These are phyloP conservation scores for Cymodocea nodosa DNA, from an alignment of 116 monocot genomes.

Conservation along the genomic window DNA sequence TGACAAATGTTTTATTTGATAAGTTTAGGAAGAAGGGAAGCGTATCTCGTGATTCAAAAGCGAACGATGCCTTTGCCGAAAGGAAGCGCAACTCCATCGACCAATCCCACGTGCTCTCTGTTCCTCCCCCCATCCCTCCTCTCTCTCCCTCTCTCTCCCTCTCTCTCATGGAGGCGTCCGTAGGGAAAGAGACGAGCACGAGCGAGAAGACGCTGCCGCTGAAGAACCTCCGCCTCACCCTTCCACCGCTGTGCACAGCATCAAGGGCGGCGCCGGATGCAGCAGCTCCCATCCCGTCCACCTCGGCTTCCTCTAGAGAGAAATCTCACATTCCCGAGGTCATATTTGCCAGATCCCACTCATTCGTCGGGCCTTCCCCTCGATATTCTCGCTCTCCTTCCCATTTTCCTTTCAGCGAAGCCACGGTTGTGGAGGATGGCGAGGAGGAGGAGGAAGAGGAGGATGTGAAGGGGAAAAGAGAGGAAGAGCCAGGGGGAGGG, in stretches of 20 bases:
- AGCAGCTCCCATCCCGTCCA: not conserved
- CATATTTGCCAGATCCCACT: slow-evolving; percentile 16
- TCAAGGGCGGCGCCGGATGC: not conserved
- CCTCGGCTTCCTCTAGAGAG: not conserved
- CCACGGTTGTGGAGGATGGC: not conserved
- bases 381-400: slow-evolving; percentile 1
- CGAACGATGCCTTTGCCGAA: too few relatives aligned
- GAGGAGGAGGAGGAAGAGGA: slow-evolving; percentile 7
- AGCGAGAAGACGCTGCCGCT: slow-evolving; percentile 2
- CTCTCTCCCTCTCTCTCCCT: too few relatives aligned
- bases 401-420: not conserved
- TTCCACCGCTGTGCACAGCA: not conserved
- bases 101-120: too few relatives aligned
- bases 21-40: too few relatives aligned
- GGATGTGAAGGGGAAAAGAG: not conserved
- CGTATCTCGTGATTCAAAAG: too few relatives aligned
- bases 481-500: not conserved
- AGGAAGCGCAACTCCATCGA: too few relatives aligned
- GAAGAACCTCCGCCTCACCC: slow-evolving; percentile 10
- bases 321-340: slow-evolving; percentile 6
- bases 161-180: not conserved
- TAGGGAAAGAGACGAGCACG: not conserved
- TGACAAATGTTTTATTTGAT: too few relatives aligned
- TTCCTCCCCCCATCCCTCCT: too few relatives aligned
- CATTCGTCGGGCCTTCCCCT: slow-evolving; percentile 19